Conservation (phyloP, 768 basidiomycete species). For the Amanita brunnescens region DNA sequence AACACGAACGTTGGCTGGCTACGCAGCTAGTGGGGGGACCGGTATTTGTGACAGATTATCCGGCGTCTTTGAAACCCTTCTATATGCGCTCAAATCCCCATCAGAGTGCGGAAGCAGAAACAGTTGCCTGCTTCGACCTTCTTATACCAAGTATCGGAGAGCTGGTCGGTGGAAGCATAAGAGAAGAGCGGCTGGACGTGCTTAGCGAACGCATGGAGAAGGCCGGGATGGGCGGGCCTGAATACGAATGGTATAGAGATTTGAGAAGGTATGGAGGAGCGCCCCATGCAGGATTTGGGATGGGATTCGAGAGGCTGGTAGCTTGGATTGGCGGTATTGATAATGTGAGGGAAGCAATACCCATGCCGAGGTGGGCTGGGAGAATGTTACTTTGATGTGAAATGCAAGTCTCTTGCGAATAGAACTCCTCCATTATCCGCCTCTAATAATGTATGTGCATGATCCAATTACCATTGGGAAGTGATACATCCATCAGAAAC, state of each 20-base stretch:
- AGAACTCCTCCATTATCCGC: no score
- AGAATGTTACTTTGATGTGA: slow-evolving; percentile 29
- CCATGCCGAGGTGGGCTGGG: slow-evolving; percentile 87
- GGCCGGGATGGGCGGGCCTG: slow-evolving; percentile 28
- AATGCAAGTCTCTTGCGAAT: no score
- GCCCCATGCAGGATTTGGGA: slow-evolving; percentile 91
- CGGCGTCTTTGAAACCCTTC: slow-evolving; percentile 78
- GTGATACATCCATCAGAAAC: not conserved
- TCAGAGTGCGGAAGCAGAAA: slow-evolving; percentile 21
- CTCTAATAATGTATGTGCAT: no score
- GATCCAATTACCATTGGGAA: no score
- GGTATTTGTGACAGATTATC: slow-evolving; percentile 90
- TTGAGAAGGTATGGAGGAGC: slow-evolving; percentile 77
- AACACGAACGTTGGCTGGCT: slow-evolving; percentile 90
- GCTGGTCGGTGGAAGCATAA: slow-evolving; percentile 83
- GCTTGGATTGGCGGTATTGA: slow-evolving; percentile 81
- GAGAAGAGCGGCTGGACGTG: slow-evolving; percentile 61
- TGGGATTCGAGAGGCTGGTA: slow-evolving; percentile 90
- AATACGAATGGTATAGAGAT: slow-evolving; percentile 73
- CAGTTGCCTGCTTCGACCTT: slow-evolving; percentile 94
- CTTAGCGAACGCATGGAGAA: slow-evolving; percentile 43
- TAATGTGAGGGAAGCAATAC: slow-evolving; percentile 88
- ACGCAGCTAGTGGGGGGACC: slow-evolving; percentile 61
- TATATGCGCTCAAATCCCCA: slow-evolving; percentile 75
- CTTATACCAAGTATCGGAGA: slow-evolving; percentile 86